phyloP scores from a whole-genome alignment of 805 yeast genomes.

The Kazachstania africana region DNA sequence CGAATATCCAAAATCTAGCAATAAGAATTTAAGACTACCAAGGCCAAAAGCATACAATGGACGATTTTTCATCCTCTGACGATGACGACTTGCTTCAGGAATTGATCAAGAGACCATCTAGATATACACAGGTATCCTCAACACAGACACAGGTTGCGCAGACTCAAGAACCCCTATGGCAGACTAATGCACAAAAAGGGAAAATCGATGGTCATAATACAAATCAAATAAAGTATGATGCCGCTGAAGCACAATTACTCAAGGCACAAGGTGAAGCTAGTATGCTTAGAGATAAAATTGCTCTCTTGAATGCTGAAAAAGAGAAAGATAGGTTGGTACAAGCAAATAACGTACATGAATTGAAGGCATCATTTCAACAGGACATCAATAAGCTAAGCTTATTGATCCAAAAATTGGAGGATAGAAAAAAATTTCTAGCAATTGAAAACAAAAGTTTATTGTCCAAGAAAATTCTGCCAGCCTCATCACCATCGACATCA shows the following conservation, averaged over 20 bases:
- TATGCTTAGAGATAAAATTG: conserved; percentile 55
- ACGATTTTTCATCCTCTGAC: conserved; percentile 12
- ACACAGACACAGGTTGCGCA: too few relatives aligned
- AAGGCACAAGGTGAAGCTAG: conserved; percentile 73
- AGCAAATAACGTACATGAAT: conserved; percentile 16
- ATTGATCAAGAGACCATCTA: conserved; percentile 33
- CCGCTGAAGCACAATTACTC: conserved; percentile 26
- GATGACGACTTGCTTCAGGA: conserved; percentile 37
- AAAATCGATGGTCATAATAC: neutral
- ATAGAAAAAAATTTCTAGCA: conserved; percentile 43
- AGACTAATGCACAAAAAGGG: too few relatives aligned
- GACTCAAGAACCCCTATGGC: too few relatives aligned
- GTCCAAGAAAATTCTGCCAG: conserved; percentile 1
- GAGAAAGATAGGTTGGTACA: conserved; percentile 28
- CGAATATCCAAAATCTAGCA: too few relatives aligned
- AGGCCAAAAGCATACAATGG: too few relatives aligned
- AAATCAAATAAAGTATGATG: neutral
- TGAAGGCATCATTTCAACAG: conserved; percentile 12
- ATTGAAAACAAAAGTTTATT: conserved; percentile 32
- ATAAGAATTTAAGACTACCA: too few relatives aligned
- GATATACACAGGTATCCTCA: conserved; percentile 3
- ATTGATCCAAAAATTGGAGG: conserved; percentile 34
- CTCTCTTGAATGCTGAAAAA: conserved; percentile 32
- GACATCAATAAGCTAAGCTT: conserved; percentile 32
- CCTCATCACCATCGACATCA: conserved; percentile 3